Conservation (phyloP, 2,329 filamentous ascomycete species). For the Colletotrichum neosansevieriae region DNA sequence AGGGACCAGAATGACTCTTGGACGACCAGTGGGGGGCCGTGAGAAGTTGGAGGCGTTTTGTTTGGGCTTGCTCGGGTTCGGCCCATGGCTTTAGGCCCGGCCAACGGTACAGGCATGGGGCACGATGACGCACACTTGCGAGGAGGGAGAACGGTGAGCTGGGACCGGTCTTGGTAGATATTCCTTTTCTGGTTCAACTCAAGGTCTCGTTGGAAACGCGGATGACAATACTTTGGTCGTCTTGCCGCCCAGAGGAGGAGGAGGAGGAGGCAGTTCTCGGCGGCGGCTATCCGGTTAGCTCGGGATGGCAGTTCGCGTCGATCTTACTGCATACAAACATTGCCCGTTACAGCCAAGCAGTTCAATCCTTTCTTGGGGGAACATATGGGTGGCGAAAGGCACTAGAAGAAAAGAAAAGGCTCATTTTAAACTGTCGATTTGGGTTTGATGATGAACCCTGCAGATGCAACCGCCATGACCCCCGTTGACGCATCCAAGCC, state of each 20-base stretch:
- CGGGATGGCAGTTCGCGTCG: conserved; percentile 11
- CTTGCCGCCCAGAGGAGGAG: background rate
- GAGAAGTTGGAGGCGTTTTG: background rate
- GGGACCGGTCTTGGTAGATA: background rate
- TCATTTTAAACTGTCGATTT: background rate
- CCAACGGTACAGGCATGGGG: conserved; percentile 14
- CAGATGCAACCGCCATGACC: no score
- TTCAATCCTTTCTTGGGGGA: conserved; percentile 1
- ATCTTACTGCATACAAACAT: conserved; percentile 10
- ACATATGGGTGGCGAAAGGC: no score
- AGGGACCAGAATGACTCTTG: conserved; percentile 21
- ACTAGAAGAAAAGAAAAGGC: background rate
- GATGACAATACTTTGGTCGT: background rate
- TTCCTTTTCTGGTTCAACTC: background rate
- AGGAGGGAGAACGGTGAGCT: background rate
- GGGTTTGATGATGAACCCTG: conserved; percentile 2
- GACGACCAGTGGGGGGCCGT: background rate
- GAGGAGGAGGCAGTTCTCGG: conserved; percentile 17
- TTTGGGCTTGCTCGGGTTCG: conserved; percentile 25
- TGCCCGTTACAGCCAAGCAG: conserved; percentile 31
- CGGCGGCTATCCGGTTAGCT: conserved; percentile 38
- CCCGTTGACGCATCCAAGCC: no score
- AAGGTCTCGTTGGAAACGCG: background rate
- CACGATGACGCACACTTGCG: conserved; percentile 14
- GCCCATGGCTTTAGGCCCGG: conserved; percentile 26